phyloP scores from a whole-genome alignment of 169 alveolate genomes.

The Plasmodium adleri region DNA sequence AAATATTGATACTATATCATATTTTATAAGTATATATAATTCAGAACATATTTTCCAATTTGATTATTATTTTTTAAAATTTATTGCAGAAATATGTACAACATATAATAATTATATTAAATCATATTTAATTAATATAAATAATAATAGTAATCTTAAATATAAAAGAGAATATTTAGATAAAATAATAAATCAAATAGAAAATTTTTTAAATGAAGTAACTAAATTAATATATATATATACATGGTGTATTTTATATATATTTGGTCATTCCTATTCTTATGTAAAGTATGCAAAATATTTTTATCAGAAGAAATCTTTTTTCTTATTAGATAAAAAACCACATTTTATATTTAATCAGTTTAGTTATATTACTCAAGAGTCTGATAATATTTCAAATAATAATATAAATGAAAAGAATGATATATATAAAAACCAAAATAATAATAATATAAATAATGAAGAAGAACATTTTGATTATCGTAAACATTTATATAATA shows the following conservation, averaged over 20 bases:
- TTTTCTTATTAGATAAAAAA: conserved; percentile 57
- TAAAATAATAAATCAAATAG: conserved; percentile 1
- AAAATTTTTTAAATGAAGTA: conserved; percentile 32
- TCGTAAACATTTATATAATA: neutral
- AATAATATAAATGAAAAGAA: no score
- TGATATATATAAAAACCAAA: no score
- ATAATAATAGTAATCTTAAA: conserved; percentile 3
- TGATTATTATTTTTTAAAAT: conserved; percentile 70
- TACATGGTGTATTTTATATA: conserved; percentile 67
- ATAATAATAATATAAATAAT: no score
- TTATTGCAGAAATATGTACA: conserved; percentile 50
- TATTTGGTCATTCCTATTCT: conserved; percentile 70
- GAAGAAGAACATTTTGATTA: neutral
- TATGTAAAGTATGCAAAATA: conserved; percentile 74
- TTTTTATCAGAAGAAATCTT: conserved; percentile 65
- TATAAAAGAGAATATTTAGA: conserved; percentile 16
- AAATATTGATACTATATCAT: conserved; percentile 53
- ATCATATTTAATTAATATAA: conserved; percentile 19
- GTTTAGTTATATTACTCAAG: conserved; percentile 35
- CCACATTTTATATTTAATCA: conserved; percentile 46
- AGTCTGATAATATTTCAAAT: neutral
- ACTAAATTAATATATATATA: conserved; percentile 49
- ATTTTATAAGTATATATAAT: conserved; percentile 56
- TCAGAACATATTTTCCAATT: conserved; percentile 67
- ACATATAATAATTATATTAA: conserved; percentile 66